Evolutionary conservation across 1,284 basidiomycete genomes (phyloP), one percentile per base, ranked within the genome.

Genomic region (Tetrapyrgos nigripes): DNA sequence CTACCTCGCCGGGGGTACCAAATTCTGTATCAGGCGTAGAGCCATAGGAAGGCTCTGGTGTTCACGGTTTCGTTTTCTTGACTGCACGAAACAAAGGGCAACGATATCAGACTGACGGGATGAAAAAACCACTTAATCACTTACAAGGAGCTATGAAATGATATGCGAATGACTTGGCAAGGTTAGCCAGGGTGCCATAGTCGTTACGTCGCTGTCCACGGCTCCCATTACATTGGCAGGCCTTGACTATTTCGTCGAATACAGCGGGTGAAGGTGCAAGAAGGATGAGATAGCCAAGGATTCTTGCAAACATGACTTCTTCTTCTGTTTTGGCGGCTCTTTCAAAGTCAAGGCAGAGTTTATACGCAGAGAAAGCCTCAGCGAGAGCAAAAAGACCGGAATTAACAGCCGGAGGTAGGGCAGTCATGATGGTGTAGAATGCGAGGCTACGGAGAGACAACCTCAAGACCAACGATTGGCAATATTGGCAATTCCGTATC

Each of bases 211-310:
- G n/a, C n/a, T n/a, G n/a, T n/a, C n/a, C n/a, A n/a, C n/a, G n/a
- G n/a, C n/a, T n/a, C n/a, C n/a, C n/a, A n/a, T n/a, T n/a, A n/a
- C 56, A 53, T 31, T 57, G 19, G 29, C 58, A 55, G 26, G 19
- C 51, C 19, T 55, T 31, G 17, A 31, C 47, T 27, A 62, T 26
- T 21, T 62, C 52, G 3, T 29, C 26, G 37, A 44, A 52, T 33
- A 45, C 64, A 19, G n/a, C n/a, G 17, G n/a, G 27, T 26, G 50
- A 48, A 13, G 64, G 62, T 10, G 60, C 55, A 50, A 58, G 33
- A 26, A 65, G 48, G 24, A 65, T 53, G 40, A 65, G 23, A 43
- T 64, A 64, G 9, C 63, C 63, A 23, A 64, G 55, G n/a, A 50
- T 14, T 29, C 49, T 19, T 19, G 28, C 27, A 14, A 10, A 21